Conservation (phyloP, 2,329 filamentous ascomycete genomes). For the Stagonosporopsis vannaccii region DNA sequence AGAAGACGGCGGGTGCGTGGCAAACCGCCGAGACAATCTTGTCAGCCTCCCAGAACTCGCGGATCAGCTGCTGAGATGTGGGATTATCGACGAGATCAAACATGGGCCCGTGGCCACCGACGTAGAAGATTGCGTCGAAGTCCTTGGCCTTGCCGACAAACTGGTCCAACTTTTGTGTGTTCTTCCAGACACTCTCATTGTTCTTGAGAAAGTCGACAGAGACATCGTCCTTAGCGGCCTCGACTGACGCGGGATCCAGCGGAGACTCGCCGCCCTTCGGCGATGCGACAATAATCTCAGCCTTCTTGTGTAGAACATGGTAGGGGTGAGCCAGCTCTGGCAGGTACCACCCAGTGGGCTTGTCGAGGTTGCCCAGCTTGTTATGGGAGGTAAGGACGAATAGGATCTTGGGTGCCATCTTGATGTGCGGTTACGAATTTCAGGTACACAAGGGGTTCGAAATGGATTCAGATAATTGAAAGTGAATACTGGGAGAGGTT, state of each 20-base stretch:
- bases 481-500: background rate
- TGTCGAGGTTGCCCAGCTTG: constrained; percentile 52
- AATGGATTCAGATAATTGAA: background rate
- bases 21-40: constrained; percentile 73
- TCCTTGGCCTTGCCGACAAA: constrained; percentile 65
- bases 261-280: constrained; percentile 50
- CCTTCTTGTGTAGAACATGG: constrained; percentile 47
- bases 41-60: constrained; percentile 66
- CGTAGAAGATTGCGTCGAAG: constrained; percentile 68
- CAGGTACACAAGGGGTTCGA: background rate
- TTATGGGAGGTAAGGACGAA: constrained; percentile 72
- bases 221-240: constrained; percentile 58
- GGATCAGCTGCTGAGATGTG: constrained; percentile 65
- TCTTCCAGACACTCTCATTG: constrained; percentile 67
- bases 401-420: constrained; percentile 65
- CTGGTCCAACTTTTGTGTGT: constrained; percentile 65
- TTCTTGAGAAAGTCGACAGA: constrained; percentile 54
- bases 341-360: constrained; percentile 74
- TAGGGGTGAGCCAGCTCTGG: constrained; percentile 50
- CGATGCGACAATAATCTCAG: constrained; percentile 50
- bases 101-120: constrained; percentile 70
- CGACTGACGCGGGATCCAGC: constrained; percentile 46
- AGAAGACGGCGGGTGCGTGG: constrained; percentile 71
- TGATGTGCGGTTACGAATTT: background rate
- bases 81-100: constrained; percentile 68